phyloP scores from a whole-genome alignment of 495 filamentous ascomycete genomes.

The Stereocaulon alpinum region DNA sequence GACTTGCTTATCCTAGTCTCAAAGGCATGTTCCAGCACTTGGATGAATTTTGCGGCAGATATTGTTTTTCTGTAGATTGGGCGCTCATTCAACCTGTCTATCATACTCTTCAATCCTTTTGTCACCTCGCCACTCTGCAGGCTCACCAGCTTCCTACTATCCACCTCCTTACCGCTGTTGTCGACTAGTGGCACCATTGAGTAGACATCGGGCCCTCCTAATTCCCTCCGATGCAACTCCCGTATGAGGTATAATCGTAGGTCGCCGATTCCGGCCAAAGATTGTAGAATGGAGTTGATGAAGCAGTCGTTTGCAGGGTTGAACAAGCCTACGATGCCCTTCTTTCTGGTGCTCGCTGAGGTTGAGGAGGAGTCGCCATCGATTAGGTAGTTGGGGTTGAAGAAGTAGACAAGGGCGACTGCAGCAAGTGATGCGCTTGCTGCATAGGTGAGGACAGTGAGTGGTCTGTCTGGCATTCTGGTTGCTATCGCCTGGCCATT shows the following conservation, averaged over 20 bases:
- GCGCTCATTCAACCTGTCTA: slow-evolving; percentile 88
- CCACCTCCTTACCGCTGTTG: slow-evolving; percentile 38
- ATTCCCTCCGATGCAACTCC: slow-evolving; percentile 67
- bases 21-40: slow-evolving; percentile 74
- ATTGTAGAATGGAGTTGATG: slow-evolving; percentile 95
- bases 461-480: slow-evolving; percentile 77
- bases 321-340: slow-evolving; percentile 75
- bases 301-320: slow-evolving; percentile 99
- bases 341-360: slow-evolving; percentile 58
- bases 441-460: slow-evolving; percentile 84
- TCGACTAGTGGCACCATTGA: slow-evolving; percentile 40
- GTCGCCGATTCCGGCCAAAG: slow-evolving; percentile 86
- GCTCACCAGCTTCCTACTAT: slow-evolving; percentile 58
- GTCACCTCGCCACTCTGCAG: slow-evolving; percentile 74
- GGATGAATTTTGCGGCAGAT: slow-evolving; percentile 69
- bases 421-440: slow-evolving; percentile 92
- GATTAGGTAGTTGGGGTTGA: slow-evolving; percentile 88
- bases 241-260: slow-evolving; percentile 83
- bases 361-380: slow-evolving; percentile 58
- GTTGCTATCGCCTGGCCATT: slow-evolving; percentile 14
- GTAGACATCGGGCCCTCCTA: slow-evolving; percentile 69
- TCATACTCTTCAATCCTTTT: slow-evolving; percentile 78
- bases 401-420: slow-evolving; percentile 93
- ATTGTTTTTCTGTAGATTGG: slow-evolving; percentile 93
- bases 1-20: slow-evolving; percentile 79